Percentiles rank a stretch among this genome's conserved stretches.
Conservation (phyloP, 345 rosid species). For the Psidium guajava region DNA sequence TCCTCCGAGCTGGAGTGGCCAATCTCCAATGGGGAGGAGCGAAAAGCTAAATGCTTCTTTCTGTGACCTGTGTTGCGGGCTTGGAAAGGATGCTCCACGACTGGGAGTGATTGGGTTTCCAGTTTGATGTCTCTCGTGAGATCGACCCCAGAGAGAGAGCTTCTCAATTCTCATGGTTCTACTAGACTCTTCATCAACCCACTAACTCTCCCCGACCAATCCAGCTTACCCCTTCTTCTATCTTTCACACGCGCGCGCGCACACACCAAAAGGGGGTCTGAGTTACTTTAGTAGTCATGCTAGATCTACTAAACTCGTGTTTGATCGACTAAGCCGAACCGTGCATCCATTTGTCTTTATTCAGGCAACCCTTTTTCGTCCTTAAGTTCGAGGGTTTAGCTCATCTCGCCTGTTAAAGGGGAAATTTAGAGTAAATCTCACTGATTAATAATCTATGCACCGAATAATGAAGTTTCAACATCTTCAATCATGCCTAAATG, state of each 20-base stretch:
- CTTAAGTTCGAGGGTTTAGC: not conserved
- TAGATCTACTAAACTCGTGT: not conserved
- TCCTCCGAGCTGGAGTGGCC: not conserved
- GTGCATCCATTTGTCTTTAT: not conserved
- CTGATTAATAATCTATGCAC: not conserved
- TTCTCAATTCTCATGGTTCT: not conserved
- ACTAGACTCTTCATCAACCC: not conserved
- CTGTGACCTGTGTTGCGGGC: not conserved
- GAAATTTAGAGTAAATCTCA: not conserved
- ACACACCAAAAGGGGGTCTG: not conserved
- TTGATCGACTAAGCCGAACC: not conserved
- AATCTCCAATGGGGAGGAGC: not conserved
- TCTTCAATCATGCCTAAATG: not conserved
- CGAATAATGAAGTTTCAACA: not conserved
- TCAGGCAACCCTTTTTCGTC: not conserved
- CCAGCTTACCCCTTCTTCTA: not conserved
- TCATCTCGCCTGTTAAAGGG: not conserved
- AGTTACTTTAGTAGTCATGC: not conserved
- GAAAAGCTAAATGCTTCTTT: not conserved
- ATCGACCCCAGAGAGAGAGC: not conserved
- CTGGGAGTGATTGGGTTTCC: not conserved
- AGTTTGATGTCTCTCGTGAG: not conserved
- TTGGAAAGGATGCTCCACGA: not conserved
- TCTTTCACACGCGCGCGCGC: not conserved
- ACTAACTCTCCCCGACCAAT: not conserved